These are phyloP conservation scores for Climacium dendroides DNA, from an alignment of 225 moss, liverwort and hornwort species.

Conservation along the genomic window DNA sequence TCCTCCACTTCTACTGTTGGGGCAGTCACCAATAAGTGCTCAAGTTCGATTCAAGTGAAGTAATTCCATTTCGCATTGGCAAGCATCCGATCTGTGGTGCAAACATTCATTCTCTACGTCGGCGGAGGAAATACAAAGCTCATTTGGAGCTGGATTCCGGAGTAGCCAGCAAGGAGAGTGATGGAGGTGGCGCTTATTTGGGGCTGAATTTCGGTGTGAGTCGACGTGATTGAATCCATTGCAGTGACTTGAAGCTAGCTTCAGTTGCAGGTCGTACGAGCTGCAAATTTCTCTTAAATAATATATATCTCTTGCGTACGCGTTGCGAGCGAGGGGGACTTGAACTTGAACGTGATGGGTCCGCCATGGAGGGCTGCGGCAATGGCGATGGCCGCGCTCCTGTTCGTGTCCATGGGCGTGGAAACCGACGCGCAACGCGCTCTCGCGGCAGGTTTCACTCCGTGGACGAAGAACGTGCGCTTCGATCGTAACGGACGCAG, in stretches of 20 bases:
- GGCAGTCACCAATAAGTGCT: background rate
- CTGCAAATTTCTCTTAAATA: background rate
- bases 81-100: background rate
- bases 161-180: background rate
- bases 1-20: background rate
- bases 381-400: background rate
- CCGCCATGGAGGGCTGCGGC: background rate
- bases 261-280: background rate
- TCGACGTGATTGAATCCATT: background rate
- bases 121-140: background rate
- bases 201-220: background rate
- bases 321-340: too few relatives aligned
- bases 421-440: background rate
- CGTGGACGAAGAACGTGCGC: constrained; percentile 18
- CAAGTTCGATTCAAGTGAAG: background rate
- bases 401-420: background rate
- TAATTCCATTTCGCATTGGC: background rate
- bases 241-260: too few relatives aligned
- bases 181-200: background rate
- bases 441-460: background rate
- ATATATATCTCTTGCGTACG: background rate
- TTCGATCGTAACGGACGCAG: background rate
- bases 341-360: background rate
- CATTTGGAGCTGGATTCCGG: background rate
- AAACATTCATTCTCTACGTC: too few relatives aligned